phyloP scores from a whole-genome alignment of 2,329 filamentous ascomycete species.

The Trichophaea hybrida region DNA sequence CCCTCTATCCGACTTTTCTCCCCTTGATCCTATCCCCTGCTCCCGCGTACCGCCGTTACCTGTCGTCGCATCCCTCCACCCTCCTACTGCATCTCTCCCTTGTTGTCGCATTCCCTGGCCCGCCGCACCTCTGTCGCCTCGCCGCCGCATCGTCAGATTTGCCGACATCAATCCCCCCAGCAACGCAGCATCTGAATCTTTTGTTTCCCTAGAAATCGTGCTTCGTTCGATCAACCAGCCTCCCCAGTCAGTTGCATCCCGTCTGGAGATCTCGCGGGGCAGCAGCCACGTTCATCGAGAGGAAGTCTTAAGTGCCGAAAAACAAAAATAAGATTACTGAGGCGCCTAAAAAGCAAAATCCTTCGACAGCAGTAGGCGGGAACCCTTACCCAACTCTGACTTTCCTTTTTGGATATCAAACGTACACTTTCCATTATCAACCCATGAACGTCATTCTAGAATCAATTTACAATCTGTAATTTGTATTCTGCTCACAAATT shows the following conservation, averaged over 20 bases:
- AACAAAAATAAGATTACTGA: background rate
- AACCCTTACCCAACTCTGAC: too few species aligned
- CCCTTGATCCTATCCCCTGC: slow-evolving; percentile 11
- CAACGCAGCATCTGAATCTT: background rate
- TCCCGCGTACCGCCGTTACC: slow-evolving; percentile 20
- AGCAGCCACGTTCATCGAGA: background rate
- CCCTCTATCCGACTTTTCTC: slow-evolving; percentile 9
- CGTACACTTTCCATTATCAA: too few species aligned
- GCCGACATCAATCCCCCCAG: slow-evolving; percentile 8
- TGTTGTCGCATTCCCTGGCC: background rate
- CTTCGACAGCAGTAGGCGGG: too few species aligned
- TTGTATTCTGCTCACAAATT: too few species aligned
- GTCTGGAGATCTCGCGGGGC: background rate
- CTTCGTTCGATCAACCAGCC: background rate
- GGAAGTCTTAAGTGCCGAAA: background rate
- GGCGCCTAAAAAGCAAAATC: background rate
- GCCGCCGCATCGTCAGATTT: slow-evolving; percentile 4
- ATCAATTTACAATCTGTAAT: too few species aligned
- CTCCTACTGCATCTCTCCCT: background rate
- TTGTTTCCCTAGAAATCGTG: background rate
- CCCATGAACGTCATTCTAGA: too few species aligned
- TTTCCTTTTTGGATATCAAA: too few species aligned
- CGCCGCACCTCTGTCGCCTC: background rate
- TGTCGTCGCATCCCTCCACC: slow-evolving; percentile 15
- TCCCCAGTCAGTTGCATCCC: background rate